Conservation (phyloP, 305 asterid species). For the Plantago rigida region DNA sequence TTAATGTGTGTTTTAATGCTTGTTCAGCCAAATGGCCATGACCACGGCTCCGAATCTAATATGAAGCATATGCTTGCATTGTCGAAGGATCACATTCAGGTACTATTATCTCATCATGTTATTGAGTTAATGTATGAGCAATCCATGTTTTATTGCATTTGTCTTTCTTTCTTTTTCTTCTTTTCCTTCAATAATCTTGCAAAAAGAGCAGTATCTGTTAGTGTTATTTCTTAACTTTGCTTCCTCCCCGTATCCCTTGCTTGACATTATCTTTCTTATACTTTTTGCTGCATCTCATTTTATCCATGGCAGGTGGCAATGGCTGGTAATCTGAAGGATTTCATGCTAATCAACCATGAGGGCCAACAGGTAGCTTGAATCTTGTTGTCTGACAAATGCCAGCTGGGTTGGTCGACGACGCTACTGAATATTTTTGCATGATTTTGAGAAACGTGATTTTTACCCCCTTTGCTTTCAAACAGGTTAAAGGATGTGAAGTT, state of each 20-base stretch:
- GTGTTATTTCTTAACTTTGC: background rate
- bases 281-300: constrained; percentile 8
- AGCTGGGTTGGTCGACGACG: background rate
- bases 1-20: constrained; percentile 6
- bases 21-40: constrained; percentile 76
- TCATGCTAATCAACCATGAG: constrained; percentile 50
- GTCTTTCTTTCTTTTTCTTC: no score
- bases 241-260: background rate
- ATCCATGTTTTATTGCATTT: no score
- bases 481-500: constrained; percentile 90
- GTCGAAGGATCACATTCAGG: constrained; percentile 90
- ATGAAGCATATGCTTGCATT: constrained; percentile 55
- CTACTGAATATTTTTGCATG: constrained; percentile 2
- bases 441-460: constrained; percentile 1
- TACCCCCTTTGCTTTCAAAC: constrained; percentile 24
- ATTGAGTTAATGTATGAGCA: background rate
- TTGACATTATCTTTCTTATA: background rate
- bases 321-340: constrained; percentile 82
- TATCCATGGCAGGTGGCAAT: constrained; percentile 54
- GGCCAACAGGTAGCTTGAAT: constrained; percentile 60
- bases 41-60: constrained; percentile 54
- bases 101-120: constrained; percentile 20
- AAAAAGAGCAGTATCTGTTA: background rate
- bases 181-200: no score
- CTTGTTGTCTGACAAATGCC: background rate